Percentiles rank a stretch among this genome's conserved stretches.
Conservation (phyloP, 306 rosid genomes). For the Dalbergia cultrata region DNA sequence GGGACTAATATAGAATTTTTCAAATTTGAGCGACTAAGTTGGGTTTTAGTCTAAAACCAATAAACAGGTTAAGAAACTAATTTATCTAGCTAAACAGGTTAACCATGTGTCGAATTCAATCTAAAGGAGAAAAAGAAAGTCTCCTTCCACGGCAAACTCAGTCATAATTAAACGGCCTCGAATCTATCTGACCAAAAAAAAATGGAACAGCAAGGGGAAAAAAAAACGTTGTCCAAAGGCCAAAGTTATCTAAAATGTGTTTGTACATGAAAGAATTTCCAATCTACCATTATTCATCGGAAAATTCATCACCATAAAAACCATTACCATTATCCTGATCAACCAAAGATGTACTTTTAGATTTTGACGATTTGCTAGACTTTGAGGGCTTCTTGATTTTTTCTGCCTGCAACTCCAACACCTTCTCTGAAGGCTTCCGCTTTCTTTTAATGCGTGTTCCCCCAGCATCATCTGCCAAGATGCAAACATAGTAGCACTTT, state of each 20-base stretch:
- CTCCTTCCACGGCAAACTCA: neutral
- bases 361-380: conserved; percentile 59
- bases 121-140: neutral
- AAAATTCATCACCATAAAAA: conserved; percentile 58
- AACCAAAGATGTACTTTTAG: conserved; percentile 56
- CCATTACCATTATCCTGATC: conserved; percentile 63
- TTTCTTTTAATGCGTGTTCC: conserved; percentile 70
- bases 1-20: too few relatives aligned
- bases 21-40: too few relatives aligned
- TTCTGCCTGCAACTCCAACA: conserved; percentile 88
- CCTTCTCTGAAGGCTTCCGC: conserved; percentile 90
- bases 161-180: neutral
- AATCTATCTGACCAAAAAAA: too few relatives aligned
- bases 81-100: neutral
- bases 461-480: conserved; percentile 67
- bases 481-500: neutral
- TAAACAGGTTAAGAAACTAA: neutral
- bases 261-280: neutral
- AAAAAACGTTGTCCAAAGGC: conserved; percentile 6
- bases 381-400: conserved; percentile 71
- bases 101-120: neutral
- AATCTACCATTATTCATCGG: conserved; percentile 57
- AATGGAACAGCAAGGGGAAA: neutral
- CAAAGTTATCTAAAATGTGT: neutral
- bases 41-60: too few relatives aligned